Evolutionary conservation across 345 rosid species (phyloP).

Genomic region (Balakata baccata): DNA sequence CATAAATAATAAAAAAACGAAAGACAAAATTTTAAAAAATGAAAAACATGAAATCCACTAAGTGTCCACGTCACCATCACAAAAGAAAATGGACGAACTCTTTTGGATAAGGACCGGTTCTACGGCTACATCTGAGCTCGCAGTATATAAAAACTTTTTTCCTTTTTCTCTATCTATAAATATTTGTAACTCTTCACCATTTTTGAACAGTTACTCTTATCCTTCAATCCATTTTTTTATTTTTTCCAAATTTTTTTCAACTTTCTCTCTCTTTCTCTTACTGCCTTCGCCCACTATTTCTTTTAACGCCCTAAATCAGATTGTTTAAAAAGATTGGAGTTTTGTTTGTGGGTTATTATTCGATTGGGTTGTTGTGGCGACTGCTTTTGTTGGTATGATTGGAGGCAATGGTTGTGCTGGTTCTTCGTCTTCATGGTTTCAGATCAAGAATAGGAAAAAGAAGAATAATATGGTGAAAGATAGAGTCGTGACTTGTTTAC

Average conservation of each 20-base stretch:
- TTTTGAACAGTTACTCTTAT: not conserved
- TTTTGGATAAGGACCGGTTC: constrained; percentile 19
- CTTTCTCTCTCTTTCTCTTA: too few relatives aligned
- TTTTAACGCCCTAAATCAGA: too few relatives aligned
- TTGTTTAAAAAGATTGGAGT: not conserved
- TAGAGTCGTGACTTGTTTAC: too few relatives aligned
- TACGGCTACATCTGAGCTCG: not conserved
- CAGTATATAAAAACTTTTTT: too few relatives aligned
- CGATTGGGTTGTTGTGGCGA: constrained; percentile 5
- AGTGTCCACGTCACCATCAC: too few relatives aligned
- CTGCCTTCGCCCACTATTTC: not conserved
- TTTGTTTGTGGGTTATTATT: too few relatives aligned
- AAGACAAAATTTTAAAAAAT: too few relatives aligned
- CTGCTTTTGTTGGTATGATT: constrained; percentile 32
- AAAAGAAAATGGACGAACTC: too few relatives aligned
- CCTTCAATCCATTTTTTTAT: too few relatives aligned
- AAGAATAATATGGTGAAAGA: constrained; percentile 31
- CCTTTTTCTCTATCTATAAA: too few relatives aligned
- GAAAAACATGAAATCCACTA: too few relatives aligned
- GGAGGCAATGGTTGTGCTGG: constrained; percentile 46
- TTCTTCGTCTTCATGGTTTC: constrained; percentile 44
- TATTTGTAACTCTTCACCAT: not conserved
- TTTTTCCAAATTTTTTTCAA: not conserved
- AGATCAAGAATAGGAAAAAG: constrained; percentile 32
- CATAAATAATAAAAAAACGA: too few relatives aligned